Conservation (phyloP, 2,329 filamentous ascomycete genomes). For the Talaromyces islandicus region DNA sequence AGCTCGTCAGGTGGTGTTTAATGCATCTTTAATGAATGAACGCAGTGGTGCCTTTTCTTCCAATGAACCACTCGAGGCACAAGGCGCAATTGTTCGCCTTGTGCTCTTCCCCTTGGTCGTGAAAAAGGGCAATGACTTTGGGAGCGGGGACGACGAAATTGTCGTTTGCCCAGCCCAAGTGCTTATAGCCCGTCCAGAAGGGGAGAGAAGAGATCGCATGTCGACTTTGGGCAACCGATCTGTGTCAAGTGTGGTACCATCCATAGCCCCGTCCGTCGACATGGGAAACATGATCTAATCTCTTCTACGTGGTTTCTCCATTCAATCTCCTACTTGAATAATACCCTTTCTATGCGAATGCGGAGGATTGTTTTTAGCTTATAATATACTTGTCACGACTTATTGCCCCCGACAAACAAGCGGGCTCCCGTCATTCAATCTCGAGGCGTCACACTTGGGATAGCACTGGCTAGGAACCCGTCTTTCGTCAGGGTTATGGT, state of each 20-base stretch:
- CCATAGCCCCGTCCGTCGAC: slow-evolving; percentile 29
- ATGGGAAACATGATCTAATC: slow-evolving; percentile 37
- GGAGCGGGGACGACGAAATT: slow-evolving; percentile 85
- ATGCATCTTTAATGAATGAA: slow-evolving; percentile 91
- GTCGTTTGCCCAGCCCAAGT: slow-evolving; percentile 95
- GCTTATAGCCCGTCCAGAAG: slow-evolving; percentile 59
- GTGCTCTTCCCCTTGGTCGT: slow-evolving; percentile 95
- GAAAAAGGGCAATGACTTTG: slow-evolving; percentile 86
- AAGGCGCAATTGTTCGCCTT: slow-evolving; percentile 74
- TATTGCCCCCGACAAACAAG: not conserved
- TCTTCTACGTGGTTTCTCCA: not conserved
- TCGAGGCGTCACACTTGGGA: slow-evolving; percentile 11
- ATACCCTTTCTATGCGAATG: slow-evolving; percentile 17
- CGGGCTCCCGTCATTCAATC: not conserved
- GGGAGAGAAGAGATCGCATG: slow-evolving; percentile 26
- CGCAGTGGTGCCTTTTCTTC: slow-evolving; percentile 64
- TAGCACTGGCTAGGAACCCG: not conserved
- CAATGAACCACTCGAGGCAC: slow-evolving; percentile 74
- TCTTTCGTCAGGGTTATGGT: not conserved
- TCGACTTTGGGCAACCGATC: slow-evolving; percentile 33
- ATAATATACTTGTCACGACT: slow-evolving; percentile 2
- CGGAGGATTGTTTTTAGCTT: slow-evolving; percentile 1
- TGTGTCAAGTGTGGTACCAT: slow-evolving; percentile 38
- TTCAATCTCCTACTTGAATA: not conserved
- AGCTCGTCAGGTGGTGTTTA: slow-evolving; percentile 81